phyloP scores from a whole-genome alignment of 1,284 basidiomycete species.

The Neotropicomus parvogracilis region DNA sequence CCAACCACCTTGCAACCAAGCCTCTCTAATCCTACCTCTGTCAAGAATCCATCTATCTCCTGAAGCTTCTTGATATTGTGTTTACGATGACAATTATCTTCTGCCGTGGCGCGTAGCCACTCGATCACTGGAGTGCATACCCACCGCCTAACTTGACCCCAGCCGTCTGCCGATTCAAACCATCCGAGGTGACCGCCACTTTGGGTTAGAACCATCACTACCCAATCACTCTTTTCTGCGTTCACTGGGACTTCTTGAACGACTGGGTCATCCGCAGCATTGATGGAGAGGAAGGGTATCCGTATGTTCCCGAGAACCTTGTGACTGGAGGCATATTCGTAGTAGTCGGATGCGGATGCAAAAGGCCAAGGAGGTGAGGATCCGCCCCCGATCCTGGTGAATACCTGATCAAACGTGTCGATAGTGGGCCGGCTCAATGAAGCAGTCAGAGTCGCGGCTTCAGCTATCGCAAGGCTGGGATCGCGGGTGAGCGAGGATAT shows the following conservation, averaged over 20 bases:
- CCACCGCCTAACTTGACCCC: conserved; percentile 59
- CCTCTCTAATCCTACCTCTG: conserved; percentile 41
- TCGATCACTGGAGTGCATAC: conserved; percentile 69
- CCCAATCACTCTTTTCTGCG: conserved; percentile 56
- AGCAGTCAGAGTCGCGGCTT: conserved; percentile 44
- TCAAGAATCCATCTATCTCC: conserved; percentile 57
- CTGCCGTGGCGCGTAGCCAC: conserved; percentile 63
- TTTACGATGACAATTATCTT: conserved; percentile 44
- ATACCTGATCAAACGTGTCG: conserved; percentile 58
- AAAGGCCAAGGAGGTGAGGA: conserved; percentile 80
- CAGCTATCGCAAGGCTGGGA: conserved; percentile 49
- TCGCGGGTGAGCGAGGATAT: conserved; percentile 46
- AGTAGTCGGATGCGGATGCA: conserved; percentile 76
- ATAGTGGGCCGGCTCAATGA: conserved; percentile 53
- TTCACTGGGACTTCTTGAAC: conserved; percentile 62
- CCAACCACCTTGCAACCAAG: conserved; percentile 45
- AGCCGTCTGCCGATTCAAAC: conserved; percentile 64
- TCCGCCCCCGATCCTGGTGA: conserved; percentile 79
- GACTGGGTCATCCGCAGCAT: conserved; percentile 91
- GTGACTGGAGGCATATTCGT: conserved; percentile 64
- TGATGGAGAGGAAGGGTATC: conserved; percentile 79
- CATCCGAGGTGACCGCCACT: conserved; percentile 93
- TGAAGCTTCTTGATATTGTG: conserved; percentile 32
- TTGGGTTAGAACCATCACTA: conserved; percentile 71
- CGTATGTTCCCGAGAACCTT: conserved; percentile 53